A percentile compares a stretch with the other conserved stretches of the same genome.
Evolutionary conservation across 1,139 yeast species (phyloP).

Genomic region (Candida pseudoviswanathii): DNA sequence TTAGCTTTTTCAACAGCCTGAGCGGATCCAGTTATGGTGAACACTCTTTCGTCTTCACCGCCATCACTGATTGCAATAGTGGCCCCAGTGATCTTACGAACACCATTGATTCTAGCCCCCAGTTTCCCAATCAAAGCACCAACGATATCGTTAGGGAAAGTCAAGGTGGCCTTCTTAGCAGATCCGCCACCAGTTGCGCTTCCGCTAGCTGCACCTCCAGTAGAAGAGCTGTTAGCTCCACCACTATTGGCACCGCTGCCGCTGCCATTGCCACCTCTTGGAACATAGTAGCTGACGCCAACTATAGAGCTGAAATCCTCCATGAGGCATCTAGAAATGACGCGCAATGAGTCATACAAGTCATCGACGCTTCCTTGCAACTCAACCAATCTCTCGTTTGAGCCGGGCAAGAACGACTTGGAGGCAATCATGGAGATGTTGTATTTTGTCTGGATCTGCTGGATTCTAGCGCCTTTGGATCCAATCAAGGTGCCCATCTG

Average conservation of each 20-base stretch:
- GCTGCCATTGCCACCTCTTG: slow-evolving; percentile 36
- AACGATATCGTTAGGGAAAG: slow-evolving; percentile 81
- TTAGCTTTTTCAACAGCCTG: slow-evolving; percentile 71
- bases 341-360: slow-evolving; percentile 58
- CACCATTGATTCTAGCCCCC: slow-evolving; percentile 85
- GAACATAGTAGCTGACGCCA: slow-evolving; percentile 67
- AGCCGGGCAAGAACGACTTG: slow-evolving; percentile 78
- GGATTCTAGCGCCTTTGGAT: slow-evolving; percentile 79
- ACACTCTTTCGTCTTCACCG: slow-evolving; percentile 64
- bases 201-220: slow-evolving; percentile 8
- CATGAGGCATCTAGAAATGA: slow-evolving; percentile 71
- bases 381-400: slow-evolving; percentile 87
- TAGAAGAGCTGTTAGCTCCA: slow-evolving; percentile 6
- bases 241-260: slow-evolving; percentile 6
- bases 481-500: slow-evolving; percentile 94
- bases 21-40: slow-evolving; percentile 71
- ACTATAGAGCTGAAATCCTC: slow-evolving; percentile 71
- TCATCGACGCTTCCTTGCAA: slow-evolving; percentile 78
- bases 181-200: slow-evolving; percentile 2
- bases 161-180: slow-evolving; percentile 29
- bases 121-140: slow-evolving; percentile 91
- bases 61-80: slow-evolving; percentile 77
- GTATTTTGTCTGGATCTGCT: slow-evolving; percentile 70
- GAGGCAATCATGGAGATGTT: slow-evolving; percentile 86
- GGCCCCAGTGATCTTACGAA: slow-evolving; percentile 79